Evolutionary conservation across 352 stramenopile genomes (phyloP).

Genomic region (Phytopythium oedochilum): DNA sequence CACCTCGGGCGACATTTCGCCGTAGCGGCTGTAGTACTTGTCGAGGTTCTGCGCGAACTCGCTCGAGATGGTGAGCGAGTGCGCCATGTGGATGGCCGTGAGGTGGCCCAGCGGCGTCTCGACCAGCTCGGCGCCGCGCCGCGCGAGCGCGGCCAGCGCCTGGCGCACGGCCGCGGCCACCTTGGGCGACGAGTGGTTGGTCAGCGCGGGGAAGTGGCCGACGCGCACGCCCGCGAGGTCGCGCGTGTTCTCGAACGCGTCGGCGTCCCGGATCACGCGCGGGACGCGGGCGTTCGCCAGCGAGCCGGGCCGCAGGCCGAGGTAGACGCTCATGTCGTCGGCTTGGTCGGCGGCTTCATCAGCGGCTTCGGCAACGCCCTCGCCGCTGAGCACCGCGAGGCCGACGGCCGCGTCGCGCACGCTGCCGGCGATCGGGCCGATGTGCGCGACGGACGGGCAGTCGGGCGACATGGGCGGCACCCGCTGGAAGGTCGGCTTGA

Average conservation of each 20-base stretch:
- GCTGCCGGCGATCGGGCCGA: slow-evolving; percentile 75
- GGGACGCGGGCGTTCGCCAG: slow-evolving; percentile 13
- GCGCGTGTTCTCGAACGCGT: slow-evolving; percentile 51
- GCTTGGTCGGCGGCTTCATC: not conserved
- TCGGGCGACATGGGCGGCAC: slow-evolving; percentile 51
- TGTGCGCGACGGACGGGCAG: slow-evolving; percentile 63
- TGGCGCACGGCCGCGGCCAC: slow-evolving; percentile 40
- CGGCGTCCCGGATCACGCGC: slow-evolving; percentile 33
- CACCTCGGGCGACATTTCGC: slow-evolving; percentile 62
- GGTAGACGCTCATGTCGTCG: slow-evolving; percentile 7
- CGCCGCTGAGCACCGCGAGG: slow-evolving; percentile 80
- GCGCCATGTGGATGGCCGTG: slow-evolving; percentile 69
- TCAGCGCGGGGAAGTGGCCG: slow-evolving; percentile 73
- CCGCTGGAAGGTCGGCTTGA: slow-evolving; percentile 85
- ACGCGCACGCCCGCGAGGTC: slow-evolving; percentile 65
- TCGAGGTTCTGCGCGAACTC: slow-evolving; percentile 78
- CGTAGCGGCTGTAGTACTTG: slow-evolving; percentile 53
- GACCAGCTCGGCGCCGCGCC: slow-evolving; percentile 64
- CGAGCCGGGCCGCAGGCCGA: not conserved
- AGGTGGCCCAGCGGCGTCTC: slow-evolving; percentile 77
- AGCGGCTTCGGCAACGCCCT: slow-evolving; percentile 17
- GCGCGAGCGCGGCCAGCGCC: slow-evolving; percentile 44
- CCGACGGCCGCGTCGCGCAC: slow-evolving; percentile 79
- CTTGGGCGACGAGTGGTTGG: slow-evolving; percentile 64
- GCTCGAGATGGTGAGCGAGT: slow-evolving; percentile 76